Base-by-base conservation (phyloP, 2,329 filamentous ascomycete species). In the Claviceps sp. region DNA sequence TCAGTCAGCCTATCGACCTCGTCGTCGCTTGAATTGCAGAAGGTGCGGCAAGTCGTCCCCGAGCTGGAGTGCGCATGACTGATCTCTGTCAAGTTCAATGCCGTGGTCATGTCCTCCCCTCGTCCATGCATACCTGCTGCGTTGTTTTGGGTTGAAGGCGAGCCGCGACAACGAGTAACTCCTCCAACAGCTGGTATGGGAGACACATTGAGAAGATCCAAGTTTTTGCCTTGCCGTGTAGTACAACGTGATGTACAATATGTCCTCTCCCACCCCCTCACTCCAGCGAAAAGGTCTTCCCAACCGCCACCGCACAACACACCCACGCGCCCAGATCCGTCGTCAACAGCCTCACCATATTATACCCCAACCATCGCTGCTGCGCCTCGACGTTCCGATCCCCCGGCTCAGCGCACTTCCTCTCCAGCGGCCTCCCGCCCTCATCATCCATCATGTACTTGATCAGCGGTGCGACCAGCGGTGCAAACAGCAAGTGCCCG, bases 321-420 rank as follows among this genome's bases (percentile, higher is more conserved):
- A 62, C 30, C 64, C 65, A 69, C 34, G 64, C 65, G 5, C 55
- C 61, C 54, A 67, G 8, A 55, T 68, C 67, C 16, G 61, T 61
- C 42, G 66, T 69, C 56, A 63, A 42, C 55, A 63, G 62, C 56
- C 67, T 60, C 48, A 57, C 34, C 34, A 57, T 47, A 16, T 69
- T 69, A 5, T 64, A 61, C 45, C 47, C 9, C 49, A 69, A 37
- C 67, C 67, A 69, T 14, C 55, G 53, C 47, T 55, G 52, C 60
- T 67, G 47, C 48, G 61, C 59, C 38, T 61, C 61, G n/a, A 65
- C 61, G 37, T 62, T 64, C 9, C 57, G 54, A 38, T 56, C 57
- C 45, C 57, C 61, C 47, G 53, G 50, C 50, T 50, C 53, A 8
- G 42, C 50, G 30, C 45, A 38, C 45, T 51, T 50, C 54, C 53